Evolutionary conservation across 768 basidiomycete genomes (phyloP).

Genomic region (Leccinum incarnatum): DNA sequence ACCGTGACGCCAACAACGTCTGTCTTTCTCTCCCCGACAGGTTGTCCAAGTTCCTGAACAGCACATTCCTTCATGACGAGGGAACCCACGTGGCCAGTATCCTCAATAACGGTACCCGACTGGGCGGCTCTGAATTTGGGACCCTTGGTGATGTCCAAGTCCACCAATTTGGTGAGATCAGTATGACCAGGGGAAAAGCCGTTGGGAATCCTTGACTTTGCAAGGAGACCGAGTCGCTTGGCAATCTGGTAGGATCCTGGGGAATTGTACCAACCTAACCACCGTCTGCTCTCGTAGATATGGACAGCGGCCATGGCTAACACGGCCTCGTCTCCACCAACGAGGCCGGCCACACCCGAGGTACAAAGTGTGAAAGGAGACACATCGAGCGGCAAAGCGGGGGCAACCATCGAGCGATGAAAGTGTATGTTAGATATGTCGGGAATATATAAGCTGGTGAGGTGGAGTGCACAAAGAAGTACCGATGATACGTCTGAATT

Average conservation of each 20-base stretch:
- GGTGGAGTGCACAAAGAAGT: no score
- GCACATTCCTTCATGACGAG: constrained; percentile 7
- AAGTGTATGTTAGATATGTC: background rate
- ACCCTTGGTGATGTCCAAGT: background rate
- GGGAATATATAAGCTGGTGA: no score
- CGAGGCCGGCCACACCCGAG: background rate
- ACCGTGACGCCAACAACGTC: background rate
- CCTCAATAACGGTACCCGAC: constrained; percentile 3
- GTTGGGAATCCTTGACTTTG: constrained; percentile 8
- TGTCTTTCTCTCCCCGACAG: background rate
- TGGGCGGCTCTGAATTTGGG: constrained; percentile 1
- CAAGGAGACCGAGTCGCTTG: constrained; percentile 23
- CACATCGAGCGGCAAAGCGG: no score
- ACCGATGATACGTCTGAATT: background rate
- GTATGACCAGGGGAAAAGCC: constrained; percentile 6
- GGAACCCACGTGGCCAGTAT: constrained; percentile 2
- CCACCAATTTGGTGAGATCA: constrained; percentile 5
- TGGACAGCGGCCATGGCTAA: constrained; percentile 30
- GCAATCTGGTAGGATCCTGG: constrained; percentile 30
- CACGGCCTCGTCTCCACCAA: constrained; percentile 32
- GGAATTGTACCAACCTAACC: constrained; percentile 34
- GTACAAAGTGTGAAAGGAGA: background rate
- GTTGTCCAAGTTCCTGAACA: background rate
- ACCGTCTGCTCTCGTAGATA: constrained; percentile 22
- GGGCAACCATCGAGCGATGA: background rate